phyloP scores from a whole-genome alignment of 2,329 filamentous ascomycete species.

The Trichoderma oligosporum region DNA sequence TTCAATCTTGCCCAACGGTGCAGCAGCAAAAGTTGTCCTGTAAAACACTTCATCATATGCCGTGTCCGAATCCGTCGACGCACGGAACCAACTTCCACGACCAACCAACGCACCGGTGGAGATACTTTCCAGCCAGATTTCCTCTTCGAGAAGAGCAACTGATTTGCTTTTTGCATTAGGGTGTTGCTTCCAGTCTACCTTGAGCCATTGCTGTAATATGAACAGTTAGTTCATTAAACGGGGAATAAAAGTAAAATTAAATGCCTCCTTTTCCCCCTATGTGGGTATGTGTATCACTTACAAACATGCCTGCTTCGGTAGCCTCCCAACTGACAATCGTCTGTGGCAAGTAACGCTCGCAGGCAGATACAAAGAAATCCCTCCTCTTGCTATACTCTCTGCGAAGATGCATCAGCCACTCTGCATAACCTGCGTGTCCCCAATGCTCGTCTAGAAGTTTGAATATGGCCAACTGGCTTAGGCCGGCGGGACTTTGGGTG shows the following conservation, averaged over 20 bases:
- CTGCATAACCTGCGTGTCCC: conserved; percentile 3
- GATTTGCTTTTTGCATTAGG: not conserved
- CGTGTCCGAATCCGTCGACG: not conserved
- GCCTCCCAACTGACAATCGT: conserved; percentile 8
- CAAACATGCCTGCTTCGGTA: conserved; percentile 12
- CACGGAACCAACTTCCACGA: conserved; percentile 8
- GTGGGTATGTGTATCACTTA: no score
- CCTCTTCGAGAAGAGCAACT: not conserved
- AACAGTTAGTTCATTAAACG: not conserved
- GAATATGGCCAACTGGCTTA: conserved; percentile 5
- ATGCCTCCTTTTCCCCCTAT: no score
- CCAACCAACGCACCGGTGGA: not conserved
- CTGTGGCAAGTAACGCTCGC: not conserved
- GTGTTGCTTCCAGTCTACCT: conserved; percentile 10
- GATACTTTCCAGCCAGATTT: conserved; percentile 15
- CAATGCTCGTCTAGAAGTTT: conserved; percentile 14
- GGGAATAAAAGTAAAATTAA: no score
- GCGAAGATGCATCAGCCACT: conserved; percentile 12
- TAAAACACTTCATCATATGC: not conserved
- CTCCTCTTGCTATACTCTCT: not conserved
- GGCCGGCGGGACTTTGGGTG: conserved; percentile 6
- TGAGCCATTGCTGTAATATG: conserved; percentile 7
- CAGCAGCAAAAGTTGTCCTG: conserved; percentile 11
- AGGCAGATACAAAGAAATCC: conserved; percentile 6
- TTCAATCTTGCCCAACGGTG: conserved; percentile 10